Percentiles rank a stretch among this genome's conserved stretches.
These are phyloP conservation scores for Pseudozyma tsukubaensis DNA, from an alignment of 1,284 basidiomycete species.

Conservation along the genomic window DNA sequence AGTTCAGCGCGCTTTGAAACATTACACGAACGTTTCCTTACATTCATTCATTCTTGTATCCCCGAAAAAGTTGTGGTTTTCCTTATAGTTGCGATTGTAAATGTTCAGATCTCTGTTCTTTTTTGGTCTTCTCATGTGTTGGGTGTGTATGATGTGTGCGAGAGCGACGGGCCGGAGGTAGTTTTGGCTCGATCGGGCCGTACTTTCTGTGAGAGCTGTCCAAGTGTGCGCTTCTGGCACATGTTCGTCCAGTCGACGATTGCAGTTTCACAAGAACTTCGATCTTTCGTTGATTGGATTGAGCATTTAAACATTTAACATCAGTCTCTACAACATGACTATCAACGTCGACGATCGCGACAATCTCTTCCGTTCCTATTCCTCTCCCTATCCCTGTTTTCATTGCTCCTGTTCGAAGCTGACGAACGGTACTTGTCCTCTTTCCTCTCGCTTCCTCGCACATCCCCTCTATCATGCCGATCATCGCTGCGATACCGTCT, in stretches of 20 bases:
- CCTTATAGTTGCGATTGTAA: not conserved
- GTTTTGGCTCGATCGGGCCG: too few relatives aligned
- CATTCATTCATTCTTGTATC: too few relatives aligned
- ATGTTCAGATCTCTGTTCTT: not conserved
- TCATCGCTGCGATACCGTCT: constrained; percentile 1
- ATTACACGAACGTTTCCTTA: not conserved
- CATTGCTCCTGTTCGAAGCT: not conserved
- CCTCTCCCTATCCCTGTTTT: not conserved
- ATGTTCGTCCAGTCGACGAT: too few relatives aligned
- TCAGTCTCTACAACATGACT: not conserved
- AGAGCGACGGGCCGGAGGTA: too few relatives aligned
- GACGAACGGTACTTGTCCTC: not conserved
- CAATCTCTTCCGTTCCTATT: not conserved
- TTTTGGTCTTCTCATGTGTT: too few relatives aligned
- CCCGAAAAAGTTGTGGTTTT: too few relatives aligned
- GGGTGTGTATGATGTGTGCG: too few relatives aligned
- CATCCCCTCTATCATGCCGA: too few relatives aligned
- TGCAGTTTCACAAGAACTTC: too few relatives aligned
- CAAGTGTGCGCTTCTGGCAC: too few relatives aligned
- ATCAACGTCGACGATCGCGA: not conserved
- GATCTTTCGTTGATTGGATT: too few relatives aligned
- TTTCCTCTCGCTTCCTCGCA: not conserved
- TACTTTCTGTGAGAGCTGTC: too few relatives aligned
- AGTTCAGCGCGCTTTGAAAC: not conserved
- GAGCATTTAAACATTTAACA: not conserved